Percentiles rank a stretch among this genome's conserved stretches.
These are phyloP conservation scores for Zoysia japonica DNA, from an alignment of 176 grass and related monocot species.

Conservation along the genomic window DNA sequence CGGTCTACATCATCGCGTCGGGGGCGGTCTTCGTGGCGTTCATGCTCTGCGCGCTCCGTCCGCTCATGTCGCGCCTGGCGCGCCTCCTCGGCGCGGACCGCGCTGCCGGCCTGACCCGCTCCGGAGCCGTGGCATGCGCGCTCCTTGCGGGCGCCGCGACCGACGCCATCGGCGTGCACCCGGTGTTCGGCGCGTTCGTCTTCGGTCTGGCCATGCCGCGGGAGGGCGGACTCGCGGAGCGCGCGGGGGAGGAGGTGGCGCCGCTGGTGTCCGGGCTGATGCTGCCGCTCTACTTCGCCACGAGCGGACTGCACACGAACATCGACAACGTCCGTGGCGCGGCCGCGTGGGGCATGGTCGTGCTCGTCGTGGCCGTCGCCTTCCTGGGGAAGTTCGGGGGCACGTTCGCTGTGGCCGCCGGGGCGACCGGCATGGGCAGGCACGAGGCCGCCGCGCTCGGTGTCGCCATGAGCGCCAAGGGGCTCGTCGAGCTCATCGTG, in stretches of 20 bases:
- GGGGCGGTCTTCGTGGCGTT: slow-evolving; percentile 53
- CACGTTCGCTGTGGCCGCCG: slow-evolving; percentile 53
- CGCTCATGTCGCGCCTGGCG: slow-evolving; percentile 56
- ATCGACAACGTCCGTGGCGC: slow-evolving; percentile 44
- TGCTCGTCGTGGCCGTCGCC: slow-evolving; percentile 48
- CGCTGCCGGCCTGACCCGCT: neutral
- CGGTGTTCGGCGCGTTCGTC: slow-evolving; percentile 69
- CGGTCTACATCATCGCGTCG: slow-evolving; percentile 46
- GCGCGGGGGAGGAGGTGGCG: slow-evolving; percentile 51
- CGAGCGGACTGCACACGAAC: slow-evolving; percentile 64
- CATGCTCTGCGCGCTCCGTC: slow-evolving; percentile 34
- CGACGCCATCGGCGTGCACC: slow-evolving; percentile 66
- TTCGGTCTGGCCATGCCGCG: slow-evolving; percentile 61
- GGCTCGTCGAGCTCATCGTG: slow-evolving; percentile 71
- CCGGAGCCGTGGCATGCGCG: slow-evolving; percentile 47
- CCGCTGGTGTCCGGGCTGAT: slow-evolving; percentile 62
- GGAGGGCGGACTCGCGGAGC: slow-evolving; percentile 53
- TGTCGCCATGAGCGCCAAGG: slow-evolving; percentile 75
- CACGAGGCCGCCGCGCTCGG: slow-evolving; percentile 56
- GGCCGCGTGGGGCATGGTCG: slow-evolving; percentile 49
- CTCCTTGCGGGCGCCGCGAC: slow-evolving; percentile 55
- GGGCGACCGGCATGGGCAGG: slow-evolving; percentile 37
- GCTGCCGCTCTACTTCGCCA: slow-evolving; percentile 70
- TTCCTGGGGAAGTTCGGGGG: slow-evolving; percentile 59
- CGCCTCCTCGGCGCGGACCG: neutral